These are phyloP conservation scores for Fagopyrum esculentum DNA, from an alignment of 148 eudicot species.

Conservation along the genomic window DNA sequence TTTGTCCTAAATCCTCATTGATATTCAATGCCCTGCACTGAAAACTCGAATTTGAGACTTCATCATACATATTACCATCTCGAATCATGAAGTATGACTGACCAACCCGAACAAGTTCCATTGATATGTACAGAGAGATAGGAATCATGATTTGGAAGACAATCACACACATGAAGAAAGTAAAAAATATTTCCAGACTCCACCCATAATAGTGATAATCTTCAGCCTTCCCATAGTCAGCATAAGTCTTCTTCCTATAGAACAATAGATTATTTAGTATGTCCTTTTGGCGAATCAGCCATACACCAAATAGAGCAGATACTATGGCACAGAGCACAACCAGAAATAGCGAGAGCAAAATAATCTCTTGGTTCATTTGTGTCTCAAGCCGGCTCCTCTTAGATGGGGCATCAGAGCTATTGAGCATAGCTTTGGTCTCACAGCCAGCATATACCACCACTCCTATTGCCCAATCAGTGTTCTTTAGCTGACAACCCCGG, in stretches of 20 bases:
- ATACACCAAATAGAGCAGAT: conserved; percentile 64
- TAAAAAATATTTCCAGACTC: conserved; percentile 82
- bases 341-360: conserved; percentile 72
- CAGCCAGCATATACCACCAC: conserved; percentile 88
- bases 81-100: conserved; percentile 95
- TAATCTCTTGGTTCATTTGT: conserved; percentile 81
- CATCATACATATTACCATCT: conserved; percentile 66
- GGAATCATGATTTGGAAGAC: conserved; percentile 99
- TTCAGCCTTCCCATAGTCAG: conserved; percentile 25
- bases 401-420: conserved; percentile 93
- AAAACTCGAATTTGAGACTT: conserved; percentile 65
- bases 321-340: conserved; percentile 64
- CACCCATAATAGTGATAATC: conserved; percentile 73
- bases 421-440: conserved; percentile 98
- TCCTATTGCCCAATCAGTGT: conserved; percentile 85
- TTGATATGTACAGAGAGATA: conserved; percentile 88
- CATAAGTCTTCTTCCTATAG: conserved; percentile 63
- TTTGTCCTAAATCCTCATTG: conserved; percentile 96
- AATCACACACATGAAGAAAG: conserved; percentile 90
- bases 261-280: conserved; percentile 60
- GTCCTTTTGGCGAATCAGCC: conserved; percentile 65
- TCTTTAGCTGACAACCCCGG: conserved; percentile 94
- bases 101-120: conserved; percentile 99
- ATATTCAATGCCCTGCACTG: conserved; percentile 96
- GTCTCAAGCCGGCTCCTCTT: conserved; percentile 95